Evolutionary conservation across 495 filamentous ascomycete genomes (phyloP), one percentile per base, ranked within the genome.

Genomic region (Penicillium paxilli): DNA sequence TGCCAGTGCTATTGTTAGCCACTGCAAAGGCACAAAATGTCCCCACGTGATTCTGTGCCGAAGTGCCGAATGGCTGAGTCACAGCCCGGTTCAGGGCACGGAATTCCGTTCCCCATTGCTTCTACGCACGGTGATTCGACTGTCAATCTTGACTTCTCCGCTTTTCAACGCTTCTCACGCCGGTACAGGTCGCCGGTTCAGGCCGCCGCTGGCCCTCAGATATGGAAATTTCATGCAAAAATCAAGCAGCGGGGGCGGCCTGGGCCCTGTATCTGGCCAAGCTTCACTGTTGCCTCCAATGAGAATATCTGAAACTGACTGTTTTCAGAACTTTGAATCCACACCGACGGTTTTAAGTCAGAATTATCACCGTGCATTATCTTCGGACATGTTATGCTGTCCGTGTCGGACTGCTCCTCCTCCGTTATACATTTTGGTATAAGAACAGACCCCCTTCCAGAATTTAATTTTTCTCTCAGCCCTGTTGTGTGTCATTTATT

Each of bases 301-400:
- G 10, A 45, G 19, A 24, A 25, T 6, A 8, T 1, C 0, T 10
- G 12, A 45, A 28, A 12, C 10, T 5, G n/a, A 21, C 8, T 10
- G 21, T 23, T 33, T 44, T 51, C 37, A 50, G 9, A 14, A 21
- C 19, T 38, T 38, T 4, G 53, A 19, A 23, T 26, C 46, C 25
- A 35, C 24, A 9, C 10, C 0, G 23, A 20, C 47, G 54, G 47
- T 38, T 16, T 47, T 51, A 56, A 56, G 51, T 14, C 17, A 28
- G 9, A 14, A 32, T 51, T 56, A 51, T 56, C 47, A 51, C 47
- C 54, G 47, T 41, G 54, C 54, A 51, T 41, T 47, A 23, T n/a
- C 19, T 14, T 16, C 42, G 23, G 54, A 32, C 30, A 16, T 42
- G 3, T 51, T 56, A 50, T 55, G 53, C 40, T 35, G 26, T 41